Conservation (phyloP, 371 early-diverging fungal species). For the Funneliformis caledonium region DNA sequence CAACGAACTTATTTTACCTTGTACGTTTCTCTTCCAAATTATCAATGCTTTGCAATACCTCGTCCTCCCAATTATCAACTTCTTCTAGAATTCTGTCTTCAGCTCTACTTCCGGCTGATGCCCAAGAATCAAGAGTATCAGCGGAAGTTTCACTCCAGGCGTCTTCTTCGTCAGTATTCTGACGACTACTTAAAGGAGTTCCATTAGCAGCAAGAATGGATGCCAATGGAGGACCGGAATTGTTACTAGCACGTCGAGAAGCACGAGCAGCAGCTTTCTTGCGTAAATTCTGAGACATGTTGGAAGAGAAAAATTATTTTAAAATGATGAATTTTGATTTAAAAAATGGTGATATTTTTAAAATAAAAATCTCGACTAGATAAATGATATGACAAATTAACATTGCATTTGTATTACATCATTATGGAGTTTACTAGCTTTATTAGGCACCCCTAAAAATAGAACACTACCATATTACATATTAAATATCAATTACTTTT, state of each 20-base stretch:
- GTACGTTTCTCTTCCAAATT: slow-evolving; percentile 40
- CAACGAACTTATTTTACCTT: slow-evolving; percentile 20
- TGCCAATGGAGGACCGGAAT: neutral
- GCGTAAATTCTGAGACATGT: slow-evolving; percentile 31
- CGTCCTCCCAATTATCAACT: slow-evolving; percentile 37
- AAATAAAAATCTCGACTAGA: too few species aligned
- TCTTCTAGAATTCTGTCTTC: slow-evolving; percentile 10
- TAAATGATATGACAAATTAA: too few species aligned
- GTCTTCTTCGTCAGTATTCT: slow-evolving; percentile 35
- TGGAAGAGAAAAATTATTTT: neutral
- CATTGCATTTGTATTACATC: too few species aligned
- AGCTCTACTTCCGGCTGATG: slow-evolving; percentile 3
- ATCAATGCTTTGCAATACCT: slow-evolving; percentile 38
- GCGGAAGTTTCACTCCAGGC: slow-evolving; percentile 37
- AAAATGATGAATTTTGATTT: too few species aligned
- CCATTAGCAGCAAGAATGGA: neutral
- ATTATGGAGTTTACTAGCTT: too few species aligned
- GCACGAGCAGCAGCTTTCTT: slow-evolving; percentile 30
- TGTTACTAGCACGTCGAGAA: slow-evolving; percentile 21
- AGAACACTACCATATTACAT: too few species aligned
- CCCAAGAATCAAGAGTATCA: slow-evolving; percentile 35
- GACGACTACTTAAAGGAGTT: slow-evolving; percentile 23
- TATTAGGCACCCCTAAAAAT: too few species aligned
- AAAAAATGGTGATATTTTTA: too few species aligned
- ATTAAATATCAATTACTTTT: too few species aligned